A percentile compares a stretch with the other conserved stretches of the same genome.
Evolutionary conservation across 2,329 filamentous ascomycete genomes (phyloP).

Genomic region (Aspergillus costaricaensis): DNA sequence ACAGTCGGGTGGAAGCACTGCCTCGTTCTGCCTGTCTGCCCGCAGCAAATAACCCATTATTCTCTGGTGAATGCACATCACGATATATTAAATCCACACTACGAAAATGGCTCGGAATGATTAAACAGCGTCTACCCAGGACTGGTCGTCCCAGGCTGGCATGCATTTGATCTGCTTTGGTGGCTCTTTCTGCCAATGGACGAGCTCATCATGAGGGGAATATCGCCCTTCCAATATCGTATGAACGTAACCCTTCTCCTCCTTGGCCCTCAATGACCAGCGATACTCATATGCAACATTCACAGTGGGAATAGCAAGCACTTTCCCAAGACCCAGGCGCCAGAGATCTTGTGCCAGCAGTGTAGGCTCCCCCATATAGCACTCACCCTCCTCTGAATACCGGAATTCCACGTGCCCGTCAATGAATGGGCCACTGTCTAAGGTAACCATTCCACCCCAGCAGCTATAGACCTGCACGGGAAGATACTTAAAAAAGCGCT

Average conservation of each 20-base stretch:
- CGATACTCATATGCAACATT: neutral
- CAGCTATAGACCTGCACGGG: neutral
- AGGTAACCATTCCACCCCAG: neutral
- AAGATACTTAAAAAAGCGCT: neutral
- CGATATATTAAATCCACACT: too few relatives aligned
- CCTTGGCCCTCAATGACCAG: neutral
- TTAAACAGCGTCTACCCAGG: neutral
- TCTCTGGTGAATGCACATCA: too few relatives aligned
- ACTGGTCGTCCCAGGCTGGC: neutral
- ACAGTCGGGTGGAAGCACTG: too few relatives aligned
- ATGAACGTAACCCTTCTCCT: neutral
- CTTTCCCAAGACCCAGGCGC: neutral
- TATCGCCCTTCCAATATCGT: neutral
- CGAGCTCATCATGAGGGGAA: neutral
- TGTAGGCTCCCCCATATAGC: neutral
- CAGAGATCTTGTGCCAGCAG: neutral
- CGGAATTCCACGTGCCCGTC: neutral
- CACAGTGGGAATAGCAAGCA: neutral
- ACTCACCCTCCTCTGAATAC: neutral
- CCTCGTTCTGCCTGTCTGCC: too few relatives aligned
- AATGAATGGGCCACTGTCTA: neutral
- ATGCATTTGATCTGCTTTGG: neutral
- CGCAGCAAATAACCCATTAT: too few relatives aligned
- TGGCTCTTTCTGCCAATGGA: neutral
- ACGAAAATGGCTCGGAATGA: neutral